A percentile compares a stretch with the other conserved stretches of the same genome.
These are phyloP conservation scores for Malus hybrid DNA, from an alignment of 331 rosid species.

Conservation along the genomic window DNA sequence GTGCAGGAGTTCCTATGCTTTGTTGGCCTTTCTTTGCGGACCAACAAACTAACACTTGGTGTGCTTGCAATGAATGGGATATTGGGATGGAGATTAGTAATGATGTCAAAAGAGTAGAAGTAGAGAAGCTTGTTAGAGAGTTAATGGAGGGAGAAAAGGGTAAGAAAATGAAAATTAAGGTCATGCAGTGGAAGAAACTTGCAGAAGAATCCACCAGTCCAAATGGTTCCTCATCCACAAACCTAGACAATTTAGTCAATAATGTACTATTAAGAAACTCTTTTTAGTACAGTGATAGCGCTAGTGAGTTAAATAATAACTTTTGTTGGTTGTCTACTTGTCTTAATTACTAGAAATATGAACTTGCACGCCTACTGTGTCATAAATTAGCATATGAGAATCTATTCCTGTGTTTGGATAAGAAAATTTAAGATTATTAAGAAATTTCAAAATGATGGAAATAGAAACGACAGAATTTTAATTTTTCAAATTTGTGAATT, in stretches of 20 bases:
- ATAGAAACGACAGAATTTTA: no score
- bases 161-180: constrained; percentile 2
- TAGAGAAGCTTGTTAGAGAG: constrained; percentile 13
- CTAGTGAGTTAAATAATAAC: no score
- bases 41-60: constrained; percentile 6
- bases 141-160: constrained; percentile 13
- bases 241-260: constrained; percentile 5
- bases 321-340: no score
- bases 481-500: no score
- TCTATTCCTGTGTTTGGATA: no score
- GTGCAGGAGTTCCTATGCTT: constrained; percentile 14
- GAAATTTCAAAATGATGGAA: no score
- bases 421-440: no score
- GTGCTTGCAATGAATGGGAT: background rate
- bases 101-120: constrained; percentile 7
- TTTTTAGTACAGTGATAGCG: no score
- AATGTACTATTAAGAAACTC: background rate
- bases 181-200: background rate
- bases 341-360: no score
- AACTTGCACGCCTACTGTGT: background rate
- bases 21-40: constrained; percentile 10
- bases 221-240: background rate
- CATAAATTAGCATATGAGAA: no score
- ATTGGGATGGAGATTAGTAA: constrained; percentile 10
- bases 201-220: constrained; percentile 9